These are phyloP conservation scores for Patellaria atrata DNA, from an alignment of 495 filamentous ascomycete genomes.

Conservation along the genomic window DNA sequence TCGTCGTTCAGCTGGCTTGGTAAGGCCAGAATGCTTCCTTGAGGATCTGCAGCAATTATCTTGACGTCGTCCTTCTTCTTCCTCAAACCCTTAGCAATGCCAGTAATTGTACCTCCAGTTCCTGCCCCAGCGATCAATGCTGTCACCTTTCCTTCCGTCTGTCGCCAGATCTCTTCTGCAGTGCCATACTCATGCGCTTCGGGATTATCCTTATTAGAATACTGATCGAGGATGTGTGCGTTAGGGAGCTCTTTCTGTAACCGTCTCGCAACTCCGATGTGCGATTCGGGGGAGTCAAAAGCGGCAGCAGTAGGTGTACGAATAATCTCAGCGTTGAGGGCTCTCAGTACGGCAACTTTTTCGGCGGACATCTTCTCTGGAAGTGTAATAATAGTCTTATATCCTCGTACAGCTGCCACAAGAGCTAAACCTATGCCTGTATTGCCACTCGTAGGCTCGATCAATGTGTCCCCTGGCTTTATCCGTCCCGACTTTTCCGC, in stretches of 20 bases:
- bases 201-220: constrained; percentile 83
- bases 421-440: constrained; percentile 94
- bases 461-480: constrained; percentile 91
- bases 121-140: constrained; percentile 85
- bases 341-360: constrained; percentile 87
- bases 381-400: constrained; percentile 96
- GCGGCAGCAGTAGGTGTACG: constrained; percentile 93
- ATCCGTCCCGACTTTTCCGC: constrained; percentile 84
- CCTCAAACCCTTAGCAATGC: constrained; percentile 68
- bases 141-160: constrained; percentile 73
- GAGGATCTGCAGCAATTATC: constrained; percentile 81
- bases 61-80: constrained; percentile 75
- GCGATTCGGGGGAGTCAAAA: constrained; percentile 84
- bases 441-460: constrained; percentile 96
- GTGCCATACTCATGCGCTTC: constrained; percentile 89
- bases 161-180: constrained; percentile 89
- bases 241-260: constrained; percentile 93
- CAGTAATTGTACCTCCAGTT: constrained; percentile 91
- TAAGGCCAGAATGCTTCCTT: constrained; percentile 74
- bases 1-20: constrained; percentile 65
- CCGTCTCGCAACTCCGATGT: constrained; percentile 85
- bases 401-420: constrained; percentile 78
- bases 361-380: constrained; percentile 99
- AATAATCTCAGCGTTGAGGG: constrained; percentile 92
- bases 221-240: constrained; percentile 93